Evolutionary conservation across 108 stramenopile species (phyloP), one percentile per base, ranked within the genome.

Genomic region (Cyclotella sp.): DNA sequence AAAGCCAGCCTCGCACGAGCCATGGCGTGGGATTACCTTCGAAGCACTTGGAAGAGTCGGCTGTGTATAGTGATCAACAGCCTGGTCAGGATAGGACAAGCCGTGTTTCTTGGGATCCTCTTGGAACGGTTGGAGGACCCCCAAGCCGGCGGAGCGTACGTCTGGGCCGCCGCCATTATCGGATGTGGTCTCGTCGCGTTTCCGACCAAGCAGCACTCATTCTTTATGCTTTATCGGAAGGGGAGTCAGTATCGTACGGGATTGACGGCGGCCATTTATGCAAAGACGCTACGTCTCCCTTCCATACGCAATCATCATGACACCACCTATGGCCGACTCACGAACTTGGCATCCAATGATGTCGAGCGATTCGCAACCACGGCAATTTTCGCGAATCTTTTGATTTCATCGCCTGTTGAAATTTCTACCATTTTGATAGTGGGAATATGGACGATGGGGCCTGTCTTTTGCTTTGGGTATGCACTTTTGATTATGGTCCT

Each of bases 261-360:
- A 10, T 81, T 72, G 19, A 84, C 93, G 19, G 91, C 92, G 5
- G 63, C 84, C 5, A 90, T 97, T 24, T 95, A 92, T 46, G 76
- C 72, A 22, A 97, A 97, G 71, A 77, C 84, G 0, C 68, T 93
- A 12, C 43, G 65, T 18, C 51, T 89, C 0, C 77, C 63, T 65
- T 79, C 74, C 15, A 82, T 59, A 11, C 61, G 73, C 13, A 64
- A 29, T 52, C 28, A 29, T 7, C 41, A 74, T 19, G 58, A 68
- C 22, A 55, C 71, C 9, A 84, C 78, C 7, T 84, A 90, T 2
- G 97, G 96, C 14, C 63, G 88, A 61, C 81, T 98, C 34, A 73
- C 94, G 34, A 98, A 96, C 68, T 71, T 98, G 79, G 94, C 94
- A 27, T 85, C 88, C 39, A 95, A 94, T 73, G 97, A 98, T 60